Evolutionary conservation across 148 eudicot genomes (phyloP).

Genomic region (Tetragonia tetragonoides): DNA sequence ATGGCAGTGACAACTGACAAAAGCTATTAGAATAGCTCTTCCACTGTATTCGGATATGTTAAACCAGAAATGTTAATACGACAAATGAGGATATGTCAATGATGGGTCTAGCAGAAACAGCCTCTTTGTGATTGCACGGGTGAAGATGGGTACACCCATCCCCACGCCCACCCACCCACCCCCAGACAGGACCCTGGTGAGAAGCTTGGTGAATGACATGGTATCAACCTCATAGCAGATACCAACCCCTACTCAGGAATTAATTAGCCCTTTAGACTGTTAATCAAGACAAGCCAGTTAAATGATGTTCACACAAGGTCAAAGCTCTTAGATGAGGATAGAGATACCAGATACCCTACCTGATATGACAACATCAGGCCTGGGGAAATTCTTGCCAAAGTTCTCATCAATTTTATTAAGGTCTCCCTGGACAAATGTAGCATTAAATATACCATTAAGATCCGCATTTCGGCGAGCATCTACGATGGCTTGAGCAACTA

Average conservation of each 20-base stretch:
- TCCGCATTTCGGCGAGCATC: slow-evolving; percentile 83
- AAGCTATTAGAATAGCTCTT: not conserved
- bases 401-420: slow-evolving; percentile 81
- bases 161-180: too few relatives aligned
- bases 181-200: too few relatives aligned
- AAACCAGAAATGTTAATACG: too few relatives aligned
- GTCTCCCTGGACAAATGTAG: slow-evolving; percentile 92
- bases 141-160: too few relatives aligned
- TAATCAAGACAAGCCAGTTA: not conserved
- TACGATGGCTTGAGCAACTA: slow-evolving; percentile 81
- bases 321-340: not conserved
- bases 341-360: slow-evolving; percentile 40
- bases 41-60: not conserved
- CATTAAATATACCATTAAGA: slow-evolving; percentile 69
- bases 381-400: slow-evolving; percentile 74
- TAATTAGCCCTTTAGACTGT: not conserved
- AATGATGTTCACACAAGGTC: slow-evolving; percentile 1
- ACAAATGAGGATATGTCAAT: too few relatives aligned
- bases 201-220: too few relatives aligned
- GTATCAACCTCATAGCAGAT: too few relatives aligned
- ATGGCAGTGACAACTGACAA: too few relatives aligned
- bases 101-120: too few relatives aligned
- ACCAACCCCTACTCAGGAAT: too few relatives aligned
- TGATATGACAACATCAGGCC: slow-evolving; percentile 86
- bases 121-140: too few relatives aligned